phyloP scores from a whole-genome alignment of 2,329 filamentous ascomycete genomes.

The Trichoderma polysporum region DNA sequence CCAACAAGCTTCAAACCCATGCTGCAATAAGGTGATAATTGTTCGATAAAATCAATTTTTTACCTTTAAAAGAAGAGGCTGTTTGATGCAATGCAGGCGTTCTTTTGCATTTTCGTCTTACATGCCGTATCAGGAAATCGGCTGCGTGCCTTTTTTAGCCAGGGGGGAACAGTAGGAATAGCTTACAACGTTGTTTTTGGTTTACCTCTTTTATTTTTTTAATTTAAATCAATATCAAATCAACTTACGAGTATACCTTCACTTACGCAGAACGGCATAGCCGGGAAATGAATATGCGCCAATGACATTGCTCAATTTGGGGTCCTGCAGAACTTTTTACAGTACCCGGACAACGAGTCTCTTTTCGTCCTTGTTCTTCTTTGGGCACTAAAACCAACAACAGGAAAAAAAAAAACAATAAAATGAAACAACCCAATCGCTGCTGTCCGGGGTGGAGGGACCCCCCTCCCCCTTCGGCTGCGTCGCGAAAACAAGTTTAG shows the following conservation, averaged over 20 bases:
- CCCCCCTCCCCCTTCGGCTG: slow-evolving; percentile 8
- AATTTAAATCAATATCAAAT: slow-evolving; percentile 1
- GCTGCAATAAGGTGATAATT: slow-evolving; percentile 4
- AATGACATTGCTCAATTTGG: slow-evolving; percentile 2
- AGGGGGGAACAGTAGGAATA: too few relatives aligned
- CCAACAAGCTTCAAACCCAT: neutral
- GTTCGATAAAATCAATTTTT: neutral
- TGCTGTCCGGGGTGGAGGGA: slow-evolving; percentile 5
- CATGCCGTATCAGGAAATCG: slow-evolving; percentile 3
- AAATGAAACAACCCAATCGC: slow-evolving; percentile 15
- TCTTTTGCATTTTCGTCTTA: neutral
- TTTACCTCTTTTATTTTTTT: neutral
- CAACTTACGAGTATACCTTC: neutral
- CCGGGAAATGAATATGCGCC: neutral
- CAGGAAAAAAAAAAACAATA: neutral
- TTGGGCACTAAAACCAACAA: neutral
- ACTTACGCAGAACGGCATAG: slow-evolving; percentile 10
- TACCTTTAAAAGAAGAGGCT: neutral
- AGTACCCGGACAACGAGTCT: slow-evolving; percentile 2
- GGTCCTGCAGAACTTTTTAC: slow-evolving; percentile 1
- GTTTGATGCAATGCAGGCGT: neutral
- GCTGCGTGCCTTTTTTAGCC: neutral
- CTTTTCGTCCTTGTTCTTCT: neutral
- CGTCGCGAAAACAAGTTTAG: slow-evolving; percentile 6
- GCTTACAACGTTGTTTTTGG: neutral